Evolutionary conservation across 1,139 yeast genomes (phyloP), one percentile per base, ranked within the genome.

Genomic region (Pichia sp.): DNA sequence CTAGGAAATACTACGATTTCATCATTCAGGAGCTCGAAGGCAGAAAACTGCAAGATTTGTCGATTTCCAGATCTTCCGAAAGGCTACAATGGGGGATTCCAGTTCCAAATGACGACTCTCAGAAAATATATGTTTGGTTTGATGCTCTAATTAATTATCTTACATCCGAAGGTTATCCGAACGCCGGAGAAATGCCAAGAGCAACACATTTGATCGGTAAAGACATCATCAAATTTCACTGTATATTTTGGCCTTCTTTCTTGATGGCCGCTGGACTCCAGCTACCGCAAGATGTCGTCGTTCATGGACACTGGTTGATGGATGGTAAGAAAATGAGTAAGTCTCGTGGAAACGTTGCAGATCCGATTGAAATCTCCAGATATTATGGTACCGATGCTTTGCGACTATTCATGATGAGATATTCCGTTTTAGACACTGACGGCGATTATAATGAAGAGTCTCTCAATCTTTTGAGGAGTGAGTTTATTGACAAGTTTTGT

Each of bases 251-350:
- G 98, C 98, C 98, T 0, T 82, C 90, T 1, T 83, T 92, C 50
- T 67, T 92, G 46, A 67, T 90, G 72, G 97, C 97, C 0, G 94
- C 95, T 0, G 81, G 73, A 0, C 59, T 85, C 0, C 76, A 76
- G 3, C 59, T 82, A 8, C 97, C 97, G 0, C 65, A 71, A 37
- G 83, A 81, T 51, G 76, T 92, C 4, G 73, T 88, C 10, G 95
- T 92, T 1, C 99, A 92, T 64, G 82, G 95, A 3, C 98, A 92
- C 62, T 92, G 98, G 98, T 70, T 90, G 23, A 75, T 85, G 64
- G 84, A 81, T 39, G 97, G 97, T 0, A 69, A 79, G 44, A 92
- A 92, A 60, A 92, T 92, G 98, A 85, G 95, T 48, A 92, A 92
- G 57, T 83, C 95, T 47, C 65, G 82, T 47, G 97, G 97, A 0